Conservation (phyloP, 2,329 filamentous ascomycete genomes). For the Cercospora beticola region DNA sequence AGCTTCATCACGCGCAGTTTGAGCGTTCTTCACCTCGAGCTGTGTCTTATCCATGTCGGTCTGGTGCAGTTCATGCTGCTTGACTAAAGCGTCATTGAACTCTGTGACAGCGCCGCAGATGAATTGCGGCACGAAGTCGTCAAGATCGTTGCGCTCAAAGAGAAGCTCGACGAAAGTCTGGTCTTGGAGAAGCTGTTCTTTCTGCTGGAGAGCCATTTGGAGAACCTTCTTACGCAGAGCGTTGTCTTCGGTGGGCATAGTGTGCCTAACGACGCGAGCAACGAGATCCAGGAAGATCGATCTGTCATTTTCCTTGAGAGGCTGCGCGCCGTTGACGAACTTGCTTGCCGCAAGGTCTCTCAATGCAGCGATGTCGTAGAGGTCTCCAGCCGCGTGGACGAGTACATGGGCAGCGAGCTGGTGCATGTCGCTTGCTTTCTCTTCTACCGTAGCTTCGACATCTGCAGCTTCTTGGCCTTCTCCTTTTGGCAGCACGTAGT, state of each 20-base stretch:
- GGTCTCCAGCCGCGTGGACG: constrained; percentile 14
- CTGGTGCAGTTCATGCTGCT: background rate
- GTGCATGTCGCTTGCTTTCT: background rate
- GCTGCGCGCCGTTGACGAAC: background rate
- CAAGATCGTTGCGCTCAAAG: background rate
- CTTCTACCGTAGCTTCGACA: background rate
- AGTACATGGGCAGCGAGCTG: constrained; percentile 16
- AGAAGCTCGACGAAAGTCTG: constrained; percentile 2
- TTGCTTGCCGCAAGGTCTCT: constrained; percentile 10
- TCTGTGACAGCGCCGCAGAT: background rate
- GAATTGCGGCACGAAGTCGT: background rate
- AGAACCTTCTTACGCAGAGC: constrained; percentile 5
- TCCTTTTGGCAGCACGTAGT: constrained; percentile 9
- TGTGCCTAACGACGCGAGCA: background rate
- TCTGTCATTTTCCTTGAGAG: background rate
- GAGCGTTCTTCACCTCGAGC: background rate
- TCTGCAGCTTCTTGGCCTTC: background rate
- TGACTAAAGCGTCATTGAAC: background rate
- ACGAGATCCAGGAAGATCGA: background rate
- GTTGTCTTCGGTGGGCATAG: background rate
- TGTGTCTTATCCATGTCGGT: background rate
- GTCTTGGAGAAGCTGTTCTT: background rate
- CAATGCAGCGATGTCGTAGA: constrained; percentile 19
- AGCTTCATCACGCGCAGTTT: background rate
- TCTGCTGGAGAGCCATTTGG: background rate